Evolutionary conservation across 2,329 filamentous ascomycete genomes (phyloP), one percentile per base, ranked within the genome.

Genomic region (Aspergillus transmontanensis): DNA sequence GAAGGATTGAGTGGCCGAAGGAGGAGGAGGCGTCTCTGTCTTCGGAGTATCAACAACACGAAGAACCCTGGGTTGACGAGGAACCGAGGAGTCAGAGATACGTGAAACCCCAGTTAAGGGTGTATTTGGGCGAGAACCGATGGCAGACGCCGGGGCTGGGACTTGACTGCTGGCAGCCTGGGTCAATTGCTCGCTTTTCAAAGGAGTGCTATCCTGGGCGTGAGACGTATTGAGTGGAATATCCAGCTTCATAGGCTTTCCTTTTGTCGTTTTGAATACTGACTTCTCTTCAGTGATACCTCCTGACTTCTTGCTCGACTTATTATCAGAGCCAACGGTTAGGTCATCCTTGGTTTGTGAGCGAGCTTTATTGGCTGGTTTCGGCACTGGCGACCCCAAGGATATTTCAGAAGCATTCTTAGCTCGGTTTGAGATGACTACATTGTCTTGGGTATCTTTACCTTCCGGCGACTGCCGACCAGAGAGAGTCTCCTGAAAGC

Each of bases 21-120:
- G 72, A 23, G 73, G 70, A 9, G 73, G 70, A 9, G 75, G 73
- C 1, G 73, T 73, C 67, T 86, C 85, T 21, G 79, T 76, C 69
- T 85, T 87, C 0, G 84, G 84, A 0, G 85, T 87, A 58, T 85
- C 81, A 16, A 87, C 79, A 21, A 88, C 82, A 28, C 86, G 83
- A 58, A 88, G 71, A n/a, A 86, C 86, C 41, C 84, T 78, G 21
- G 85, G 79, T 45, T 79, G 77, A 46, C 78, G 78, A 50, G 74
- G 71, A 32, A 66, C 72, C 12, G 79, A 73, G 10, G 78, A 77
- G 59, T 80, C 78, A 12, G 77, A 79, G 26, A 70, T 59, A 6
- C 78, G 77, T 23, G 78, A 79, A 16, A 72, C 62, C 14, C 69
- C 67, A 16, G 78, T 80, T 56, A 76, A 67, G 2, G 82, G 82